These are phyloP conservation scores for Cyberlindnera maritima DNA, from an alignment of 805 yeast genomes.

Conservation along the genomic window DNA sequence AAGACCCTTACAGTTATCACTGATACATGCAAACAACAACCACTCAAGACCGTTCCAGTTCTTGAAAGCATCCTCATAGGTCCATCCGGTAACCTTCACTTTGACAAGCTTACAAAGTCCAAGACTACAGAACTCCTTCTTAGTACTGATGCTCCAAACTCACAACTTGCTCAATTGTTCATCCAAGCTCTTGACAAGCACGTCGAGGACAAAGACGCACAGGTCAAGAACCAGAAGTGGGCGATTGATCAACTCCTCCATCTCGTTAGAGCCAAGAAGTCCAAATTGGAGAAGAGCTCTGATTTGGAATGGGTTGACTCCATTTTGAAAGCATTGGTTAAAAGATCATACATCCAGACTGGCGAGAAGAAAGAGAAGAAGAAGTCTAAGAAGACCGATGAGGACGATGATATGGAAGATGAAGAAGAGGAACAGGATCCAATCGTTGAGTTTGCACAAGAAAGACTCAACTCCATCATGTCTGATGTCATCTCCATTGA, in stretches of 20 bases:
- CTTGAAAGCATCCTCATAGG: conserved; percentile 38
- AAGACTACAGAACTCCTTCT: conserved; percentile 48
- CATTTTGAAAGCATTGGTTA: conserved; percentile 31
- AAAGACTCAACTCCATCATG: conserved; percentile 66
- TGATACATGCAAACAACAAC: conserved; percentile 35
- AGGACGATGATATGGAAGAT: conserved; percentile 4
- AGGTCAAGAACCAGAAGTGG: conserved; percentile 41
- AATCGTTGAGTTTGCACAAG: conserved; percentile 48
- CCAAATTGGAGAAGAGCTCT: conserved; percentile 20
- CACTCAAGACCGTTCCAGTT: conserved; percentile 33
- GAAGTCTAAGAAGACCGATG: conserved; percentile 8
- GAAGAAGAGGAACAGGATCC: conserved; percentile 20
- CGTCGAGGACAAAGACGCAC: conserved; percentile 9
- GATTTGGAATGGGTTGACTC: conserved; percentile 30
- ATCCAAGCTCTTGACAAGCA: conserved; percentile 18
- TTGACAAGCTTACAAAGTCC: conserved; percentile 74
- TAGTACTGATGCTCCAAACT: conserved; percentile 11
- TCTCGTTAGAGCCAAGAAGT: conserved; percentile 46
- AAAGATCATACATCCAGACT: conserved; percentile 29
- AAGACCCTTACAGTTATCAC: conserved; percentile 45
- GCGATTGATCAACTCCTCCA: conserved; percentile 55
- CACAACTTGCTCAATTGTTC: conserved; percentile 18
- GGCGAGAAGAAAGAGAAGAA: neutral
- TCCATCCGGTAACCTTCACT: conserved; percentile 57
- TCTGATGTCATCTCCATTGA: conserved; percentile 49